These are phyloP conservation scores for Aspergillus terreus DNA, from an alignment of 2,329 filamentous ascomycete species.

Conservation along the genomic window DNA sequence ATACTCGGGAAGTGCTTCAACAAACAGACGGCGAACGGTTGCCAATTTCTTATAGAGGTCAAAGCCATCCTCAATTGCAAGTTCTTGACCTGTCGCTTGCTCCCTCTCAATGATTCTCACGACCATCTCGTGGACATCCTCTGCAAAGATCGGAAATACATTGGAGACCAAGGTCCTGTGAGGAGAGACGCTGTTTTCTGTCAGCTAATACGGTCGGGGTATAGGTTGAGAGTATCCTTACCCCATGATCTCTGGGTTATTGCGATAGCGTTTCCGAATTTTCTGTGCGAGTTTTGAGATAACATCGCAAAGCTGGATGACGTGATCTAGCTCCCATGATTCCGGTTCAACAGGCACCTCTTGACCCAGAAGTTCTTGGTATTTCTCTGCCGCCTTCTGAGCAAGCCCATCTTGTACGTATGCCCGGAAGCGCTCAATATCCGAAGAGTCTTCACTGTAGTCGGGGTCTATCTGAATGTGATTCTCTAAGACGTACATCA, in stretches of 20 bases:
- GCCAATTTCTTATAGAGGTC: slow-evolving; percentile 87
- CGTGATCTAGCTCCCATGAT: slow-evolving; percentile 85
- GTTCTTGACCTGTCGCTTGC: slow-evolving; percentile 65
- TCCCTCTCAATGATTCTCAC: slow-evolving; percentile 72
- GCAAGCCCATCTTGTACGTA: slow-evolving; percentile 70
- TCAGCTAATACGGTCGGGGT: slow-evolving; percentile 29
- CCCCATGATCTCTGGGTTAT: slow-evolving; percentile 84
- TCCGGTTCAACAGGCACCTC: slow-evolving; percentile 76
- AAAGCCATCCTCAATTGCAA: slow-evolving; percentile 88
- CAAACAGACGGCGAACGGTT: slow-evolving; percentile 77
- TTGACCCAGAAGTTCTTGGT: slow-evolving; percentile 72
- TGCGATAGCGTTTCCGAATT: slow-evolving; percentile 88
- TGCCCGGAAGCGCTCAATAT: slow-evolving; percentile 67
- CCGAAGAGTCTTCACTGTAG: slow-evolving; percentile 68
- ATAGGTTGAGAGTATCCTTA: slow-evolving; percentile 26
- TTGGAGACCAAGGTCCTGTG: slow-evolving; percentile 73
- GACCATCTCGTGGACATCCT: slow-evolving; percentile 82
- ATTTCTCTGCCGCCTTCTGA: slow-evolving; percentile 72
- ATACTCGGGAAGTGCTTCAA: slow-evolving; percentile 64
- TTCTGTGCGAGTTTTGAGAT: slow-evolving; percentile 82
- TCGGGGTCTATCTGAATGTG: slow-evolving; percentile 76
- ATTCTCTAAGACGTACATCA: slow-evolving; percentile 75
- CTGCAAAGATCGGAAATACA: slow-evolving; percentile 84
- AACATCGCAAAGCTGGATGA: slow-evolving; percentile 81
- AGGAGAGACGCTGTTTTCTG: slow-evolving; percentile 48